phyloP scores from a whole-genome alignment of 495 filamentous ascomycete species.

The Penicillium bovifimosum region DNA sequence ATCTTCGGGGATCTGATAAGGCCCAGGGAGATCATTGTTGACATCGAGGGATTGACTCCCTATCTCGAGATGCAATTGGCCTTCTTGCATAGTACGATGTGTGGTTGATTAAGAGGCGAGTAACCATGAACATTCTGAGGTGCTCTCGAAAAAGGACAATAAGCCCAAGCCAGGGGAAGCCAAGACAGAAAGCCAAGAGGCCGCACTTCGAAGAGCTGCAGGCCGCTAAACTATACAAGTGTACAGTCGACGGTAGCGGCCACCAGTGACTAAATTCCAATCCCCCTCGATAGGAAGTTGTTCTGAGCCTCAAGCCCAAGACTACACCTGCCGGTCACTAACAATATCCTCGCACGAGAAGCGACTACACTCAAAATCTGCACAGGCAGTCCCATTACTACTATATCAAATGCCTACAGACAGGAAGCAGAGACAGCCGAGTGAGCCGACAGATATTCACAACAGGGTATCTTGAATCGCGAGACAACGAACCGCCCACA shows the following conservation, averaged over 20 bases:
- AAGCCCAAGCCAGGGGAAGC: background rate
- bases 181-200: background rate
- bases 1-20: conserved; percentile 1
- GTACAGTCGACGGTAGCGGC: background rate
- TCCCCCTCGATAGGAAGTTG: no score
- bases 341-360: no score
- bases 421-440: no score
- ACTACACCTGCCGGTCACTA: no score
- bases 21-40: background rate
- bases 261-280: background rate
- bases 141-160: background rate
- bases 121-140: background rate
- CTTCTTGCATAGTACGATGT: background rate
- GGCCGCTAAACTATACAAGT: background rate
- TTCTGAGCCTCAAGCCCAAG: no score
- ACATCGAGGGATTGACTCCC: background rate
- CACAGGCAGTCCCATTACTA: no score
- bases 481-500: no score
- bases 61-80: background rate
- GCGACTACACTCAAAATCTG: no score
- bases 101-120: background rate
- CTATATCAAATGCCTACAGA: no score
- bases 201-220: background rate
- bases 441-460: no score
- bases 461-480: no score